A percentile compares a stretch with the other conserved stretches of the same genome.
phyloP scores from a whole-genome alignment of 2,329 filamentous ascomycete species.

The Ceratocystis colombiana region DNA sequence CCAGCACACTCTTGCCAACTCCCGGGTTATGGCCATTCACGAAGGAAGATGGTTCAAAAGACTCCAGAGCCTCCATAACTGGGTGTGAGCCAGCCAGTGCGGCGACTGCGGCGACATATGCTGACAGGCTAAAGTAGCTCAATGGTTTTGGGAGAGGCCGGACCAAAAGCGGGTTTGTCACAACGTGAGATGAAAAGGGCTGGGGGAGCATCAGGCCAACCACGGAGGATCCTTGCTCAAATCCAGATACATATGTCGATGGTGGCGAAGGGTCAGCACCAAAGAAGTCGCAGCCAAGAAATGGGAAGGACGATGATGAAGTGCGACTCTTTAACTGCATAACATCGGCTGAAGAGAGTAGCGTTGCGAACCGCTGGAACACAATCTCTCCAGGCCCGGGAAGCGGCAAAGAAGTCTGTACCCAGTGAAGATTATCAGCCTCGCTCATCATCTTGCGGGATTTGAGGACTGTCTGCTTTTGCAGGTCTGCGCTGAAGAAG shows the following conservation, averaged over 20 bases:
- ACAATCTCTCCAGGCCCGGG: slow-evolving; percentile 7
- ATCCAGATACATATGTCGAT: background rate
- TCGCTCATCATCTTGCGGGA: background rate
- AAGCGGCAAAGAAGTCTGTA: background rate
- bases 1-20: slow-evolving; percentile 7
- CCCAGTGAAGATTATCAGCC: slow-evolving; percentile 10
- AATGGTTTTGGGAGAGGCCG: background rate
- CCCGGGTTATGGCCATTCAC: background rate
- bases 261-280: slow-evolving; percentile 2
- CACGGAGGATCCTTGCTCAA: slow-evolving; percentile 4
- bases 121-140: slow-evolving; percentile 20
- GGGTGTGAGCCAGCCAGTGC: slow-evolving; percentile 6
- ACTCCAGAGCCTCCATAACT: slow-evolving; percentile 16
- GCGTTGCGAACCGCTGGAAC: slow-evolving; percentile 1
- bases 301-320: background rate
- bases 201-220: slow-evolving; percentile 20
- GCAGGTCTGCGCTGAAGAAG: slow-evolving; percentile 4
- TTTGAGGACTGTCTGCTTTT: slow-evolving; percentile 6
- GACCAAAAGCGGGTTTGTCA: slow-evolving; percentile 11
- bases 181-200: slow-evolving; percentile 1
- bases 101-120: slow-evolving; percentile 20
- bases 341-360: slow-evolving; percentile 1
- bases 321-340: background rate
- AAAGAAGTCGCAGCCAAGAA: slow-evolving; percentile 20
- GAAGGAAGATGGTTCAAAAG: background rate